These are phyloP conservation scores for Gossypium davidsonii DNA, from an alignment of 441 rosid genomes.

Conservation along the genomic window DNA sequence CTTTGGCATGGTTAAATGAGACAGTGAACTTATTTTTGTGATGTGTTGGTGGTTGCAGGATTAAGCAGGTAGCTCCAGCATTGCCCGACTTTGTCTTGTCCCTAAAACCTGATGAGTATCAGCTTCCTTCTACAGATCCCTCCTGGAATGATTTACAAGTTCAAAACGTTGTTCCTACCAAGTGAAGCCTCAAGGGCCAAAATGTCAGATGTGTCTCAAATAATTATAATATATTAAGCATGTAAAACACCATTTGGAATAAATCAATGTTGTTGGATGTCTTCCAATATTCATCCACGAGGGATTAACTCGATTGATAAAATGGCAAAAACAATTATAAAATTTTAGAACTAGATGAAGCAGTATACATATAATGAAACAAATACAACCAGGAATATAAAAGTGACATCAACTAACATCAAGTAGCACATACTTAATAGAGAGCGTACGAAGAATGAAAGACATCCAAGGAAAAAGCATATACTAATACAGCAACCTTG, in stretches of 20 bases:
- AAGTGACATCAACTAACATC: not conserved
- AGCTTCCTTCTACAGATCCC: slow-evolving; percentile 29
- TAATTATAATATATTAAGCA: not conserved
- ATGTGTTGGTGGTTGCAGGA: slow-evolving; percentile 17
- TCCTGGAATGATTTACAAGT: slow-evolving; percentile 28
- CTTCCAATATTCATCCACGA: not conserved
- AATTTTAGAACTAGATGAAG: not conserved
- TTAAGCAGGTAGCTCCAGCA: slow-evolving; percentile 27
- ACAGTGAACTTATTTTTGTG: not conserved
- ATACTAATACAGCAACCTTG: slow-evolving; percentile 18
- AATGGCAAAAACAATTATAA: not conserved
- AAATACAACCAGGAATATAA: slow-evolving; percentile 6
- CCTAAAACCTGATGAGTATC: slow-evolving; percentile 35
- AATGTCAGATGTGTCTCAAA: not conserved
- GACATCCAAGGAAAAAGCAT: slow-evolving; percentile 13
- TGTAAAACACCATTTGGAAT: not conserved
- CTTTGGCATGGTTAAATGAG: not conserved
- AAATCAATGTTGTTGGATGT: not conserved
- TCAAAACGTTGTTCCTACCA: not conserved
- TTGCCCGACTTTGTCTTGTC: slow-evolving; percentile 35
- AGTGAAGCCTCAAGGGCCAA: not conserved
- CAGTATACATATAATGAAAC: not conserved
- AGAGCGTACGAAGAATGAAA: not conserved
- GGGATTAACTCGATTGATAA: not conserved
- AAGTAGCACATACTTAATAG: not conserved